A percentile compares a stretch with the other conserved stretches of the same genome.
Conservation (phyloP, 352 stramenopile genomes). For the Phytophthora chlamydospora region DNA sequence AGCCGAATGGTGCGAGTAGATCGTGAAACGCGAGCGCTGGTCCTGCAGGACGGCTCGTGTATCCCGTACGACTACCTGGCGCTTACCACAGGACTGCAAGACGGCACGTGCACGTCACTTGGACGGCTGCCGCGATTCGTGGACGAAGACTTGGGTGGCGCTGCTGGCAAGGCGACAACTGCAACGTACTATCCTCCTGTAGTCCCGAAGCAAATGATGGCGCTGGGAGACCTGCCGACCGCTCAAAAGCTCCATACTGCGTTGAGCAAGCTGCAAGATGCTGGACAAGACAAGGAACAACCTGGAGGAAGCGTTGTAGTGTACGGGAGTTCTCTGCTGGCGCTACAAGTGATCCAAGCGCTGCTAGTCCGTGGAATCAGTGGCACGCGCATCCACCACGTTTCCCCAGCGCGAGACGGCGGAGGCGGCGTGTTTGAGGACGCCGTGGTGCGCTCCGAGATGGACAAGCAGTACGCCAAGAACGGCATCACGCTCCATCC, state of each 20-base stretch:
- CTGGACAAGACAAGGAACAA: slow-evolving; percentile 23
- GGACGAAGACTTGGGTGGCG: slow-evolving; percentile 37
- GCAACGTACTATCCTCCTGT: slow-evolving; percentile 33
- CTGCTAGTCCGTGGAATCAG: slow-evolving; percentile 50
- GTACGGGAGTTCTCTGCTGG: slow-evolving; percentile 68
- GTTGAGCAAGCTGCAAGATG: slow-evolving; percentile 1
- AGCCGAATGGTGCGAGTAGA: slow-evolving; percentile 78
- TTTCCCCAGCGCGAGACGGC: slow-evolving; percentile 51
- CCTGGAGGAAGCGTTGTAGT: slow-evolving; percentile 48
- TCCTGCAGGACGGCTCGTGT: slow-evolving; percentile 83
- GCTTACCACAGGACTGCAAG: slow-evolving; percentile 77
- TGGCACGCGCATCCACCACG: slow-evolving; percentile 55
- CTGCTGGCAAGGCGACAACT: slow-evolving; percentile 8
- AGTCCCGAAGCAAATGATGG: slow-evolving; percentile 32
- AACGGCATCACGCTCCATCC: slow-evolving; percentile 47
- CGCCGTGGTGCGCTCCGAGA: slow-evolving; percentile 53
- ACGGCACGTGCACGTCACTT: slow-evolving; percentile 56
- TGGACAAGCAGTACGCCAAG: slow-evolving; percentile 58
- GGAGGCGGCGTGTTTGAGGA: slow-evolving; percentile 64
- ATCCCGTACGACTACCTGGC: slow-evolving; percentile 88
- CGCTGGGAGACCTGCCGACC: slow-evolving; percentile 30
- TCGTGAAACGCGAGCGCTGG: slow-evolving; percentile 61
- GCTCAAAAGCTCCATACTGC: slow-evolving; percentile 29
- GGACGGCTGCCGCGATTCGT: slow-evolving; percentile 45
- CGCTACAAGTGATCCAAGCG: slow-evolving; percentile 68